Conservation (phyloP, 1,284 basidiomycete genomes). For the Pseudozyma thailandica region DNA sequence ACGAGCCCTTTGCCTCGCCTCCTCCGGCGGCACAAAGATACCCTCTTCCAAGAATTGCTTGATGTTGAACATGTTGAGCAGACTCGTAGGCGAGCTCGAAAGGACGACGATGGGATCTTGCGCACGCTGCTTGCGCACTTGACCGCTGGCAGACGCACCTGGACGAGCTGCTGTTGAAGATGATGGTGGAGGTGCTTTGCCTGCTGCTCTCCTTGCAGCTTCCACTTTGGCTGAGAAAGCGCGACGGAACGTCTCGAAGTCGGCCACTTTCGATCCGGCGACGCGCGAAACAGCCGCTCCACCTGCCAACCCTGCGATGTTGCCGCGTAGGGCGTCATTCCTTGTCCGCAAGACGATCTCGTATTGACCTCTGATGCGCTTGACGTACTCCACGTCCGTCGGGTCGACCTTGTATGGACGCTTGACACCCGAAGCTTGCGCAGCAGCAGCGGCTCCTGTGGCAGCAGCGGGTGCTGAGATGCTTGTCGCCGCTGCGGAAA, state of each 20-base stretch:
- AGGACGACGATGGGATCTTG: slow-evolving; percentile 91
- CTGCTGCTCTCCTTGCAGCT: slow-evolving; percentile 46
- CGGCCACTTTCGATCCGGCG: slow-evolving; percentile 21
- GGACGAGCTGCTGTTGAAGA: slow-evolving; percentile 12
- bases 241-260: slow-evolving; percentile 45
- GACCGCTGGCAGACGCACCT: slow-evolving; percentile 26
- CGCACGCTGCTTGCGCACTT: slow-evolving; percentile 56
- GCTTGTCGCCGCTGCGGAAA: slow-evolving; percentile 14
- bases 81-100: slow-evolving; percentile 90
- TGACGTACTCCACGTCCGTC: slow-evolving; percentile 64
- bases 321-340: slow-evolving; percentile 56
- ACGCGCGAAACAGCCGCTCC: slow-evolving; percentile 31
- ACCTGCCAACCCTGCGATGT: slow-evolving; percentile 27
- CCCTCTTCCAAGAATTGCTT: slow-evolving; percentile 91
- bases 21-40: slow-evolving; percentile 72
- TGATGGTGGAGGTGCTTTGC: slow-evolving; percentile 28
- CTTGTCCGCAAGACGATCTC: slow-evolving; percentile 60
- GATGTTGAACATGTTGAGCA: slow-evolving; percentile 98
- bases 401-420: slow-evolving; percentile 59
- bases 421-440: slow-evolving; percentile 37
- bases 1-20: slow-evolving; percentile 57
- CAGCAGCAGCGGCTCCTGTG: slow-evolving; percentile 14
- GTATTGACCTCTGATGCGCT: slow-evolving; percentile 49
- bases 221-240: slow-evolving; percentile 53
- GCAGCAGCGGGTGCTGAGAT: slow-evolving; percentile 7